Evolutionary conservation across 1,284 basidiomycete species (phyloP), one percentile per base, ranked within the genome.

Genomic region (Amylostereum chailletii): DNA sequence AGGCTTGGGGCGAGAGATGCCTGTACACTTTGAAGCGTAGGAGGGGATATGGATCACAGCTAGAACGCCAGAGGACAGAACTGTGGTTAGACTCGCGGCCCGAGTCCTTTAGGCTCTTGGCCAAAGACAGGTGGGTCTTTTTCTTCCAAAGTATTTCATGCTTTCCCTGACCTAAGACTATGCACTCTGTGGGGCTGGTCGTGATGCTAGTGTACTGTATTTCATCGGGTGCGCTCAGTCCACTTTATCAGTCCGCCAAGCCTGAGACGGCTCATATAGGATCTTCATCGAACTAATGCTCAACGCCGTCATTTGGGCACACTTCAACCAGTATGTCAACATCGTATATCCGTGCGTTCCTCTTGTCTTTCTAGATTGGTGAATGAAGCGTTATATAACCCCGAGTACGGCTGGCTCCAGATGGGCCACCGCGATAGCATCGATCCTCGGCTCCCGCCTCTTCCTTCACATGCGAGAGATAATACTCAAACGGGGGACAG

Each of bases 281-380:
- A 53, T 63, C 9, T 61, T 58, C 42, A 47, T 49, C 3, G 55
- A 59, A 41, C 53, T 64, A 1, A 27, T 57, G 8, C 47, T 56
- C 8, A 58, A 55, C 34, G 59, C 60, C 3, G 34, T 60, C 29
- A 55, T 63, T 4, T 64, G 62, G 62, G 55, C 58, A 7, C 49
- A 37, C 8, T 51, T 46, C 6, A 58, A 59, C 5, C 29, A 50
- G 6, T 62, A 58, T 46, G 58, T 64, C 50, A 59, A 58, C 42
- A 46, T 60, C 32, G 47, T 63, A 45, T 60, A 58, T 49, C 62
- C 62, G 62, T 63, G 40, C 19, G 62, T 55, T n/a, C 19, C 19
- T 19, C 19, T 19, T 19, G 19, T 19, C 19, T 19, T 11, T 19
- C 19, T 19, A n/a, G 29, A 4, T 32, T 11, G 10, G 10, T 0